Evolutionary conservation across 495 filamentous ascomycete genomes (phyloP).

Genomic region (Lasiosphaeria hispida): DNA sequence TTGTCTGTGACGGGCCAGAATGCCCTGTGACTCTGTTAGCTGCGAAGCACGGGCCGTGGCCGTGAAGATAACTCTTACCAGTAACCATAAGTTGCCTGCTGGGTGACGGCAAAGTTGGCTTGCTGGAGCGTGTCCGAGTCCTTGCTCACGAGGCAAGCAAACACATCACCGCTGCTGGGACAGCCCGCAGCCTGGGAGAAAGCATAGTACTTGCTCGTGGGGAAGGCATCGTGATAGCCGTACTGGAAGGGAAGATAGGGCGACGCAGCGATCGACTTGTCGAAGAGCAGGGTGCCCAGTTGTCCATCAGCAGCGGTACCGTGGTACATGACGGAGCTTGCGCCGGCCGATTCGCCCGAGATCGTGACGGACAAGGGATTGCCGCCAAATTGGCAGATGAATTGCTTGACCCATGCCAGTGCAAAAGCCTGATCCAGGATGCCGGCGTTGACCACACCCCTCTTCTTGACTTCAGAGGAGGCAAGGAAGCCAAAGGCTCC

Average conservation of each 20-base stretch:
- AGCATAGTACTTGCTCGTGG: conserved; percentile 49
- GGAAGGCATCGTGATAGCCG: conserved; percentile 45
- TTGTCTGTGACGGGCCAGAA: conserved; percentile 64
- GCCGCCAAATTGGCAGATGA: conserved; percentile 69
- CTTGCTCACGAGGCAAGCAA: conserved; percentile 51
- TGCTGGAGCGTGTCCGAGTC: conserved; percentile 53
- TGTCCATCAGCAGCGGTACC: conserved; percentile 23
- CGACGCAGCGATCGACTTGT: conserved; percentile 28
- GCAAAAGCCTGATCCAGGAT: conserved; percentile 62
- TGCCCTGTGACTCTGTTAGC: conserved; percentile 35
- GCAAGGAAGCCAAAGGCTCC: conserved; percentile 33
- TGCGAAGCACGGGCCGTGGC: neutral
- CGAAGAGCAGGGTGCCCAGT: conserved; percentile 26
- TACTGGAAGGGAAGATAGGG: conserved; percentile 31
- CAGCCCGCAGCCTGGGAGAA: conserved; percentile 56
- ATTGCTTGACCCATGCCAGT: conserved; percentile 67
- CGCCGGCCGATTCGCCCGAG: conserved; percentile 68
- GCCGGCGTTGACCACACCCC: conserved; percentile 31
- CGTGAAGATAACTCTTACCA: conserved; percentile 5
- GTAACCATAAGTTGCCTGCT: conserved; percentile 35
- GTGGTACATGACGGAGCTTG: conserved; percentile 32
- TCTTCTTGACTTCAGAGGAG: conserved; percentile 23
- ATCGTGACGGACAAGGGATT: conserved; percentile 61
- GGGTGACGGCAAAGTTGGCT: conserved; percentile 49
- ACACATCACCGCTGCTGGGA: conserved; percentile 39